phyloP scores from a whole-genome alignment of 2,329 filamentous ascomycete species.

The Ceratocystis cacaofunesta region DNA sequence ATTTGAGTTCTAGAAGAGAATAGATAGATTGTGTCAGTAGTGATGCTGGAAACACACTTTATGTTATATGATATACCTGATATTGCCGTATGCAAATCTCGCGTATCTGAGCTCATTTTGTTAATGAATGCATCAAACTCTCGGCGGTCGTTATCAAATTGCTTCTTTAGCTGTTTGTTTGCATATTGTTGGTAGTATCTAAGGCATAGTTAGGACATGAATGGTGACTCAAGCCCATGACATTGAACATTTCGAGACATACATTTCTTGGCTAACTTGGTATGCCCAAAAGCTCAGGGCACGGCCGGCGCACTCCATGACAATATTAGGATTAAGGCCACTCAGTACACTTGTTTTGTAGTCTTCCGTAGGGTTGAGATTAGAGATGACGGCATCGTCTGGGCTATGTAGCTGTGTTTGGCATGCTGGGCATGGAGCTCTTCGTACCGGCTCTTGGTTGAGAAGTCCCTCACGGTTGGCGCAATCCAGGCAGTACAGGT shows the following conservation, averaged over 20 bases:
- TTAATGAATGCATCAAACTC: constrained; percentile 54
- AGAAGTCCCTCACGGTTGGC: constrained; percentile 50
- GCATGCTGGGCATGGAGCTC: constrained; percentile 60
- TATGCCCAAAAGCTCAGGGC: constrained; percentile 77
- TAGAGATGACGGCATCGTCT: constrained; percentile 58
- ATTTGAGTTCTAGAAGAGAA: constrained; percentile 33
- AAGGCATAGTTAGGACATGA: background rate
- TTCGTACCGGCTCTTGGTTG: constrained; percentile 23
- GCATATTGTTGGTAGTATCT: constrained; percentile 58
- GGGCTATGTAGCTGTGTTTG: constrained; percentile 49
- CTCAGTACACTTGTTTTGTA: constrained; percentile 80
- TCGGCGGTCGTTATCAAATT: constrained; percentile 49
- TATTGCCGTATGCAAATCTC: constrained; percentile 48
- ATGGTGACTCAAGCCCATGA: too few relatives aligned
- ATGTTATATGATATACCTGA: constrained; percentile 29
- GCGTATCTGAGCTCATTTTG: constrained; percentile 61
- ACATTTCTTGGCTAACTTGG: constrained; percentile 75
- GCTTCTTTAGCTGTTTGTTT: constrained; percentile 56
- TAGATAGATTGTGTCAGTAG: background rate
- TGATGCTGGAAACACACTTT: background rate
- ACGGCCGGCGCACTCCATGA: constrained; percentile 75
- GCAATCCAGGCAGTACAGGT: constrained; percentile 73
- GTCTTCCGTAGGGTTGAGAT: constrained; percentile 67
- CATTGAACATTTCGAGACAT: constrained; percentile 20
- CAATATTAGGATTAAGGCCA: constrained; percentile 62